phyloP scores from a whole-genome alignment of 768 basidiomycete genomes.

The Dacryopinax spathularia region DNA sequence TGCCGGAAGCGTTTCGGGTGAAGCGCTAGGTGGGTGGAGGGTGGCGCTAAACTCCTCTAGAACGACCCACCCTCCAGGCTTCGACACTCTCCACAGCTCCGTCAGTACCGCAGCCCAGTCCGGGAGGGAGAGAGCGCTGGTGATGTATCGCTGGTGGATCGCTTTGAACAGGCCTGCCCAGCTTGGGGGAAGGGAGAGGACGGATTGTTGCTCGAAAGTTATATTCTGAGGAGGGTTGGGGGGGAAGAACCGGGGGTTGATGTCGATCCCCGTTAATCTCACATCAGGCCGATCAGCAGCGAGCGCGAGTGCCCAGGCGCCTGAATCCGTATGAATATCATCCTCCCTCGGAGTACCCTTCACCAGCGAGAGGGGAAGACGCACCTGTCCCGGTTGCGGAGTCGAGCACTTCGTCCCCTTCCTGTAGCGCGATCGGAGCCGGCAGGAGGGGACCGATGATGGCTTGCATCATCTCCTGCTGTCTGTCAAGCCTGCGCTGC shows the following conservation, averaged over 20 bases:
- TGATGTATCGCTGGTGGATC: constrained; percentile 24
- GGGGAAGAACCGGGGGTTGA: constrained; percentile 12
- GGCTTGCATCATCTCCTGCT: too few relatives aligned
- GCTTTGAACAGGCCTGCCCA: constrained; percentile 24
- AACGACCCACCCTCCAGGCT: constrained; percentile 23
- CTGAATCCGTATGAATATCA: too few relatives aligned
- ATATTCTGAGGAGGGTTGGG: constrained; percentile 7
- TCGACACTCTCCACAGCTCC: constrained; percentile 23
- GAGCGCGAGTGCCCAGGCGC: constrained; percentile 12
- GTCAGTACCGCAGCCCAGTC: constrained; percentile 20
- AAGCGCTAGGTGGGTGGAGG: too few relatives aligned
- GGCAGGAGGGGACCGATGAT: too few relatives aligned
- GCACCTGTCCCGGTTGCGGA: too few relatives aligned
- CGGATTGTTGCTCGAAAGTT: constrained; percentile 11
- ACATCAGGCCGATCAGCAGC: constrained; percentile 3
- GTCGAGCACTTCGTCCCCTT: too few relatives aligned
- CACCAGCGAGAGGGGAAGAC: too few relatives aligned
- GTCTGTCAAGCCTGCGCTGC: too few relatives aligned
- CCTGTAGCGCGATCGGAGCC: too few relatives aligned
- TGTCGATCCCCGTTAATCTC: constrained; percentile 10
- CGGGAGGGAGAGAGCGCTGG: constrained; percentile 18
- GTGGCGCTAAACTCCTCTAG: too few relatives aligned
- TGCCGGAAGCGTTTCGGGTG: too few relatives aligned
- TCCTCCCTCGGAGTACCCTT: too few relatives aligned
- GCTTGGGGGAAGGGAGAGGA: constrained; percentile 18